Percentiles rank a stretch among this genome's conserved stretches.
Conservation (phyloP, 768 basidiomycete species). For the Hemileccinum impolitum region DNA sequence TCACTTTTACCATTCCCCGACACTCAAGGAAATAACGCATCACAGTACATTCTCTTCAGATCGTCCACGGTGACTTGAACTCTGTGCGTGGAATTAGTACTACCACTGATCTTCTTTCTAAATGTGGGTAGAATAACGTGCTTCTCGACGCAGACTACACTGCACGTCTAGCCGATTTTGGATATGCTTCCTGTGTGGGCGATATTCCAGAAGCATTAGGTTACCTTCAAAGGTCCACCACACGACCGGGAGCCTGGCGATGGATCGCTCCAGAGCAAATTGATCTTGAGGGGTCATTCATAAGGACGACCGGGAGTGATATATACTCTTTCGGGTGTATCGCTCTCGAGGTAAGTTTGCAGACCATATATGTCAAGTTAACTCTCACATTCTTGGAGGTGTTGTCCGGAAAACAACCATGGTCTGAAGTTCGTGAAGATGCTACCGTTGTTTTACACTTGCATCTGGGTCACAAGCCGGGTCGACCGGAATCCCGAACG, state of each 20-base stretch:
- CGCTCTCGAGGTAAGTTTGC: conserved; percentile 10
- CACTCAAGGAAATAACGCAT: too few species aligned
- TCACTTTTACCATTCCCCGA: too few species aligned
- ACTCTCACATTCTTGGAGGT: conserved; percentile 15
- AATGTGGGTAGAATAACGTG: too few species aligned
- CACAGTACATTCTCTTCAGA: too few species aligned
- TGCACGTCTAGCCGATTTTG: too few species aligned
- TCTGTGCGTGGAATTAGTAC: too few species aligned
- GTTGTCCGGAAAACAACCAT: conserved; percentile 6
- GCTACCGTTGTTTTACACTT: conserved; percentile 9
- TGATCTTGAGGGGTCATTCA: conserved; percentile 8
- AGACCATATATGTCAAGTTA: background rate
- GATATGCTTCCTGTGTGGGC: too few species aligned
- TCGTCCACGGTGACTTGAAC: too few species aligned
- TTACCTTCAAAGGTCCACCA: too few species aligned
- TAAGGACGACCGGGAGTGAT: conserved; percentile 4
- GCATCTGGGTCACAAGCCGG: background rate
- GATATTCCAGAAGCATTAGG: too few species aligned
- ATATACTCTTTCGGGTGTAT: conserved; percentile 28
- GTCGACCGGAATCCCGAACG: background rate
- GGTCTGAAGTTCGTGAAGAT: background rate
- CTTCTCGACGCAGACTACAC: too few species aligned
- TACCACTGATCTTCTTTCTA: too few species aligned
- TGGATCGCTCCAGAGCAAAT: conserved; percentile 22
- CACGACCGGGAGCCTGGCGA: background rate